A percentile compares a stretch with the other conserved stretches of the same genome.
These are phyloP conservation scores for Tricholoma saponaceum DNA, from an alignment of 768 basidiomycete genomes.

Conservation along the genomic window DNA sequence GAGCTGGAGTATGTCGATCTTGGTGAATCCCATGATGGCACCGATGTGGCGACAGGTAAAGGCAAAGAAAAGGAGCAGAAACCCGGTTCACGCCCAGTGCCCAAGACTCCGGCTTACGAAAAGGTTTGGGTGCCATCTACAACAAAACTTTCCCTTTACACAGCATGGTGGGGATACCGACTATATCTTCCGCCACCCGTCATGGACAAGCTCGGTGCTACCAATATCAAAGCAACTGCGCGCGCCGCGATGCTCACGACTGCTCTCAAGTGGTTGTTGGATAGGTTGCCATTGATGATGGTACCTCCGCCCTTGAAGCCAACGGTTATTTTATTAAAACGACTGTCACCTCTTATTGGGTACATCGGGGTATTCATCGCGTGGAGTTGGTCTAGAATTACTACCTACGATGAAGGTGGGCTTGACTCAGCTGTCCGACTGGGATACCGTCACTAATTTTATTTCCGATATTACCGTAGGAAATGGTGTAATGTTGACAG, in stretches of 20 bases:
- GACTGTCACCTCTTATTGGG: constrained; percentile 59
- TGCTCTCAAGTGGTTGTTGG: constrained; percentile 68
- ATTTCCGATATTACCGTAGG: constrained; percentile 33
- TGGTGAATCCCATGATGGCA: neutral
- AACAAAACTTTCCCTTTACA: constrained; percentile 68
- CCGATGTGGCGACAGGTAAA: constrained; percentile 6
- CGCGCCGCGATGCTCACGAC: constrained; percentile 73
- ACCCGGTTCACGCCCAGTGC: constrained; percentile 9
- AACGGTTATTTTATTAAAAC: constrained; percentile 54
- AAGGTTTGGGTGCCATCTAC: constrained; percentile 69
- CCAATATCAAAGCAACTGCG: constrained; percentile 63
- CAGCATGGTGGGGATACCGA: constrained; percentile 80
- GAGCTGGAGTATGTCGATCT: constrained; percentile 45
- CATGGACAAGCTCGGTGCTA: constrained; percentile 57
- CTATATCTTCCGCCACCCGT: constrained; percentile 77
- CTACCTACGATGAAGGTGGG: constrained; percentile 63
- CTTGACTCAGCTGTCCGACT: neutral
- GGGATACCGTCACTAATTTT: neutral
- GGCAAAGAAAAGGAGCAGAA: constrained; percentile 9
- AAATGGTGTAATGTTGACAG: constrained; percentile 75
- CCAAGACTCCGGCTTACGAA: constrained; percentile 21
- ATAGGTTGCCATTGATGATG: constrained; percentile 54
- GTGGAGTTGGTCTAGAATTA: constrained; percentile 74
- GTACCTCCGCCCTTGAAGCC: constrained; percentile 60
- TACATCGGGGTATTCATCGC: constrained; percentile 76